Conservation (phyloP, 176 grass and related monocot genomes). For the Areca catechu region DNA sequence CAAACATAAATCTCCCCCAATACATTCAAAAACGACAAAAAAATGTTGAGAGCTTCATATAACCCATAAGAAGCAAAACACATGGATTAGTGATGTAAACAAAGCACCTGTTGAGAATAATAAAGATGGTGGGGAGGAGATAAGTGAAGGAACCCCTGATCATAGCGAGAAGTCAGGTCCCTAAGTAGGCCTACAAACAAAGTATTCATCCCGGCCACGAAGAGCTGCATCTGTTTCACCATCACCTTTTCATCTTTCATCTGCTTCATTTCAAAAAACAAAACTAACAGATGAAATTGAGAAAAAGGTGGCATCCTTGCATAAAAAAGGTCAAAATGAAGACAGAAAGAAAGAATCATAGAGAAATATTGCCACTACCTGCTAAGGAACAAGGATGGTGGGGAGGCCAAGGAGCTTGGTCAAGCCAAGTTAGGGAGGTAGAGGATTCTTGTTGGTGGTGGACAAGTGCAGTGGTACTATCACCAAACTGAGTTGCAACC, state of each 20-base stretch:
- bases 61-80: slow-evolving; percentile 25
- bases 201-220: slow-evolving; percentile 80
- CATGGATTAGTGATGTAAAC: slow-evolving; percentile 47
- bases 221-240: slow-evolving; percentile 79
- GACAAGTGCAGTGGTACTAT: too few species aligned
- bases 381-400: slow-evolving; percentile 72
- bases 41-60: neutral
- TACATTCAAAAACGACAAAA: neutral
- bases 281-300: neutral
- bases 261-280: too few species aligned
- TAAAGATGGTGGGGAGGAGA: slow-evolving; percentile 59
- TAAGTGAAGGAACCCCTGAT: slow-evolving; percentile 69
- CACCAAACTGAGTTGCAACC: too few species aligned
- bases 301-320: neutral
- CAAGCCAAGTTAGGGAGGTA: too few species aligned
- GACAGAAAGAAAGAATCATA: too few species aligned
- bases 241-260: slow-evolving; percentile 76
- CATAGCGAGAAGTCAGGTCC: slow-evolving; percentile 58
- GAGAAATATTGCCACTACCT: slow-evolving; percentile 48
- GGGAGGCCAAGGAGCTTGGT: slow-evolving; percentile 18
- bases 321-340: neutral
- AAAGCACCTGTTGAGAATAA: slow-evolving; percentile 63
- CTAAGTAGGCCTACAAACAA: slow-evolving; percentile 68
- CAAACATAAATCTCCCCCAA: too few species aligned
- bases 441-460: too few species aligned